A percentile compares a stretch with the other conserved stretches of the same genome.
Evolutionary conservation across 2,329 filamentous ascomycete genomes (phyloP).

Genomic region (Leptographium radiaticola): DNA sequence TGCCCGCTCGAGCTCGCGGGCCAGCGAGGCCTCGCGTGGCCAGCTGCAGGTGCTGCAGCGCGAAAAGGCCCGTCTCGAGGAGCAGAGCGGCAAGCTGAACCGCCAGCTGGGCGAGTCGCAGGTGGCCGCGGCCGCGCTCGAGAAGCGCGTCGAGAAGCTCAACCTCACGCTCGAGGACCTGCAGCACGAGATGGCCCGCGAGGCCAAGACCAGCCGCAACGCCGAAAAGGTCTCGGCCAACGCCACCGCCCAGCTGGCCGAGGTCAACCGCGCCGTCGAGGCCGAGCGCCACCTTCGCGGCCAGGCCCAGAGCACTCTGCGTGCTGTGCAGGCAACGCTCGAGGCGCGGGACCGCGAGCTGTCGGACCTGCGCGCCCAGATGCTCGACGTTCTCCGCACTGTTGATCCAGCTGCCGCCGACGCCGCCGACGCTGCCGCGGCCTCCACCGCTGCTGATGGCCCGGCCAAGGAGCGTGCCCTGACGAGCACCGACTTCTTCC

Average conservation of each 20-base stretch:
- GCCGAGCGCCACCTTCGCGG: constrained; percentile 75
- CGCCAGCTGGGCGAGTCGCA: constrained; percentile 81
- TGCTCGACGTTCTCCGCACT: constrained; percentile 71
- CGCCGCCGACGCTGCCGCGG: constrained; percentile 38
- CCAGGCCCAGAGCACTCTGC: constrained; percentile 76
- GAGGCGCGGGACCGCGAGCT: constrained; percentile 74
- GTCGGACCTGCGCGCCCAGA: constrained; percentile 63
- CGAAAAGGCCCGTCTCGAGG: constrained; percentile 73
- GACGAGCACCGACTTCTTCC: constrained; percentile 34
- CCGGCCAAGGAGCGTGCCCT: constrained; percentile 3
- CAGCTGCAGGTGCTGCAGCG: constrained; percentile 65
- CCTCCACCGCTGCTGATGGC: constrained; percentile 11
- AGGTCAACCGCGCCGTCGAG: constrained; percentile 79
- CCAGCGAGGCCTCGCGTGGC: constrained; percentile 68
- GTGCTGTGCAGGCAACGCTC: constrained; percentile 65
- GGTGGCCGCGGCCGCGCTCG: constrained; percentile 65
- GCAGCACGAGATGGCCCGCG: constrained; percentile 79
- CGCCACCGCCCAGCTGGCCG: constrained; percentile 69
- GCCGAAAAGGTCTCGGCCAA: constrained; percentile 80
- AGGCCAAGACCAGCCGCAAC: constrained; percentile 79
- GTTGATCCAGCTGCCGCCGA: constrained; percentile 66
- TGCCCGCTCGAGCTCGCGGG: constrained; percentile 75
- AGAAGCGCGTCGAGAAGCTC: constrained; percentile 92
- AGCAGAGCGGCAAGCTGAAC: constrained; percentile 66
- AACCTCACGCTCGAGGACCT: constrained; percentile 80